A percentile compares a stretch with the other conserved stretches of the same genome.
phyloP scores from a whole-genome alignment of 73 alveolate genomes.

The Paramecium sonneborni region DNA sequence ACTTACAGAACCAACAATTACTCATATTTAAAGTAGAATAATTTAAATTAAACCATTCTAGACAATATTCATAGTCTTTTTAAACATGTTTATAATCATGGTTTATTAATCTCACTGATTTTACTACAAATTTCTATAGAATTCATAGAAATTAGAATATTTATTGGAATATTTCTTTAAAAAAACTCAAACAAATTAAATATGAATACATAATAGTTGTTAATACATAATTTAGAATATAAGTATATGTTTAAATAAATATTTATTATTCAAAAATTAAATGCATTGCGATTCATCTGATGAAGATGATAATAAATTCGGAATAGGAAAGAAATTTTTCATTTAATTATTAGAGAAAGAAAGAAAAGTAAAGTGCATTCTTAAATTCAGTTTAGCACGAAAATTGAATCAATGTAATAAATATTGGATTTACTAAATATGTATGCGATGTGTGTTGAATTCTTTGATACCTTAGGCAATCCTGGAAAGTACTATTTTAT shows the following conservation, averaged over 20 bases:
- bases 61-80: too few species aligned
- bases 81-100: too few species aligned
- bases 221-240: too few species aligned
- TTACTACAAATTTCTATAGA: too few species aligned
- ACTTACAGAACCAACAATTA: not conserved
- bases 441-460: slow-evolving; percentile 39
- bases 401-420: slow-evolving; percentile 14
- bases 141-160: too few species aligned
- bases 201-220: too few species aligned
- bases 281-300: slow-evolving; percentile 32
- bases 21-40: not conserved
- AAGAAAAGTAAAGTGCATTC: not conserved
- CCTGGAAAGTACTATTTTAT: slow-evolving; percentile 42
- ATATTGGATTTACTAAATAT: not conserved
- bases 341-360: slow-evolving; percentile 8
- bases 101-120: too few species aligned
- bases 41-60: not conserved
- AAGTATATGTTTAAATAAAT: not conserved
- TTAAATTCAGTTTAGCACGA: not conserved
- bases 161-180: too few species aligned
- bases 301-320: not conserved
- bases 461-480: slow-evolving; percentile 19
- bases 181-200: too few species aligned
- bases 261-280: not conserved
- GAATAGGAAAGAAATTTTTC: not conserved